phyloP scores from a whole-genome alignment of 805 yeast species.

The Saccharomyces mikatae region DNA sequence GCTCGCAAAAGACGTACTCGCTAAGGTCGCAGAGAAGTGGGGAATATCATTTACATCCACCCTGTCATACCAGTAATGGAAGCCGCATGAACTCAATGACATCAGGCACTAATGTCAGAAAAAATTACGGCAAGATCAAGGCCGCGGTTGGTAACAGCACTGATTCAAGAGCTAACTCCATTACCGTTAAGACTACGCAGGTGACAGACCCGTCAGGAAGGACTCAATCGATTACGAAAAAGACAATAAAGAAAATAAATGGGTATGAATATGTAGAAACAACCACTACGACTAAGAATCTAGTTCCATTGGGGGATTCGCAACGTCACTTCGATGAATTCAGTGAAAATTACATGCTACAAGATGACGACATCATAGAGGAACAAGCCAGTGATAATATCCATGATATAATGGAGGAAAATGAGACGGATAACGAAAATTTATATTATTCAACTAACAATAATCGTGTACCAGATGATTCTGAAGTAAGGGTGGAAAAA shows the following conservation, averaged over 20 bases:
- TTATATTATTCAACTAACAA: slow-evolving; percentile 6
- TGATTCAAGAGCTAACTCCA: slow-evolving; percentile 25
- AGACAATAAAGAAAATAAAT: slow-evolving; percentile 42
- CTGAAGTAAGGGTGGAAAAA: not conserved
- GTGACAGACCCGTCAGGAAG: slow-evolving; percentile 44
- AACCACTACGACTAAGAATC: slow-evolving; percentile 34
- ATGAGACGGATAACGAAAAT: slow-evolving; percentile 20
- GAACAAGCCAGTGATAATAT: slow-evolving; percentile 1
- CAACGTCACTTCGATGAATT: slow-evolving; percentile 28
- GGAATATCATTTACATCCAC: not conserved
- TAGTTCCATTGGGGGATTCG: slow-evolving; percentile 17
- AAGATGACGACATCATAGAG: slow-evolving; percentile 8
- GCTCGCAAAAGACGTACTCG: slow-evolving; percentile 12
- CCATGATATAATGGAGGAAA: slow-evolving; percentile 14
- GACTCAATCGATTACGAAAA: slow-evolving; percentile 47
- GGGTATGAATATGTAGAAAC: slow-evolving; percentile 43
- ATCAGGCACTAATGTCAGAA: slow-evolving; percentile 4
- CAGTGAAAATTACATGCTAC: slow-evolving; percentile 18
- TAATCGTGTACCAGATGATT: slow-evolving; percentile 2
- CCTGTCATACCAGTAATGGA: not conserved
- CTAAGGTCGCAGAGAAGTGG: slow-evolving; percentile 15
- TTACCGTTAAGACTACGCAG: slow-evolving; percentile 43
- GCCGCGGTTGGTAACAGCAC: not conserved
- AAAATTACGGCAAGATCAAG: not conserved
- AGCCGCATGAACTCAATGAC: slow-evolving; percentile 16